Evolutionary conservation across 1,284 basidiomycete species (phyloP), one percentile per base, ranked within the genome.

Genomic region (Ustilago sp.): DNA sequence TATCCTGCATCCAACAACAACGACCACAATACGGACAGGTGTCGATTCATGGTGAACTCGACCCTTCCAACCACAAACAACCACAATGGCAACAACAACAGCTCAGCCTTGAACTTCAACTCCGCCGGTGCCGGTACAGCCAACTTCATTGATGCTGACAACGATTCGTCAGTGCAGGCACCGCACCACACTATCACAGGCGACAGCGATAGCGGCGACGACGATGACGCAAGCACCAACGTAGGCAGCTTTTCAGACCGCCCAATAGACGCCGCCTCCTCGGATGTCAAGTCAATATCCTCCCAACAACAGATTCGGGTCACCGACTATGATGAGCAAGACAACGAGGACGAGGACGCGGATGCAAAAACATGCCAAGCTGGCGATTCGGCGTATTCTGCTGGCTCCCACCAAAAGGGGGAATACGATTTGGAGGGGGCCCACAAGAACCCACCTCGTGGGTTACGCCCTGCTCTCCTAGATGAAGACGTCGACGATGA

Each of bases 181-280:
- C 70, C 70, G 8, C 70, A 73, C 54, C 70, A 73, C 58, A 73
- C 60, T 32, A 63, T 73, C 41, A 34, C 58, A 8, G 58, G 53
- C 52, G 60, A 68, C 31, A 63, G 53, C 41, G 70, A 68, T 17
- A 62, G 57, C 55, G 63, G 58, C 45, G 53, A 45, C 34, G 70
- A 72, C 23, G 69, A 63, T 43, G 61, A 60, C 38, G 52, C 58
- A 8, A 67, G 48, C 53, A 72, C 70, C 32, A 72, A 72, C 17
- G 64, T 67, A 4, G 70, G 70, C 58, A 67, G 70, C 61, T 67
- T 72, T 17, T 57, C 63, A 4, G 68, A 71, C 17, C 59, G 43
- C 2, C 35, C 52, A 28, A 35, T 35, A 43, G 57, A 41, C 23
- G 48, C 48, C 15, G 28, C 48, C 15, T 23, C 48, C 15, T 52